These are phyloP conservation scores for Sarocladium brachiariae DNA, from an alignment of 2,329 filamentous ascomycete genomes.

Conservation along the genomic window DNA sequence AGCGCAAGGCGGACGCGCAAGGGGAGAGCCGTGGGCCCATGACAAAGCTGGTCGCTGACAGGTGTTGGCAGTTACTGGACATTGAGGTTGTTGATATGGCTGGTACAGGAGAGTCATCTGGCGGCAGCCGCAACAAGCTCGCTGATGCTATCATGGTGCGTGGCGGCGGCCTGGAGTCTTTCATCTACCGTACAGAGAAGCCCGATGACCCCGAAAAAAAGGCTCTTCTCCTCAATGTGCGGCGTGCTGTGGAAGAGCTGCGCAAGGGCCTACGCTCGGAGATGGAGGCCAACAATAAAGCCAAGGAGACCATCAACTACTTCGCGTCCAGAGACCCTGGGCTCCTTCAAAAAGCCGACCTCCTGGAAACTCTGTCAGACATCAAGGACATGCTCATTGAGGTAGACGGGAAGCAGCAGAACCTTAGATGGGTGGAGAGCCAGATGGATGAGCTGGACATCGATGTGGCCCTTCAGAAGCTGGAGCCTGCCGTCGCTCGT, in stretches of 20 bases:
- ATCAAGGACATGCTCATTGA: conserved; percentile 88
- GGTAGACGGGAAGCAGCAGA: conserved; percentile 93
- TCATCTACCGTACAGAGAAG: conserved; percentile 89
- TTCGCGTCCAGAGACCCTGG: conserved; percentile 73
- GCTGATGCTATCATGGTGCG: conserved; percentile 86
- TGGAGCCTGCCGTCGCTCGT: conserved; percentile 74
- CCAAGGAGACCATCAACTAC: conserved; percentile 79
- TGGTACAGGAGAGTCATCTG: conserved; percentile 51
- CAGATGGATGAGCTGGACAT: conserved; percentile 97
- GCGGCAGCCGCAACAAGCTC: conserved; percentile 50
- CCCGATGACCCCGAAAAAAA: conserved; percentile 72
- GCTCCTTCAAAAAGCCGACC: conserved; percentile 69
- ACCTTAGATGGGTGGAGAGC: conserved; percentile 88
- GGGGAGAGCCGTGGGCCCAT: conserved; percentile 42
- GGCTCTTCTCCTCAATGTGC: conserved; percentile 76
- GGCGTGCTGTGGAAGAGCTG: conserved; percentile 87
- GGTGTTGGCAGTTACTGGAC: conserved; percentile 89
- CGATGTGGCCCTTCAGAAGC: conserved; percentile 83
- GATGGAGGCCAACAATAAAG: conserved; percentile 78
- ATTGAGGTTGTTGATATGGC: conserved; percentile 89
- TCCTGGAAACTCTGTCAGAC: conserved; percentile 70
- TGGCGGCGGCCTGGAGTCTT: conserved; percentile 78
- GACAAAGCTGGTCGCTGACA: conserved; percentile 82
- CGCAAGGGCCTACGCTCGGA: conserved; percentile 80
- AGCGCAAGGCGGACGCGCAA: conserved; percentile 71